A percentile compares a stretch with the other conserved stretches of the same genome.
These are phyloP conservation scores for Choanephora cucurbitarum DNA, from an alignment of 371 early-diverging fungal species.

Conservation along the genomic window DNA sequence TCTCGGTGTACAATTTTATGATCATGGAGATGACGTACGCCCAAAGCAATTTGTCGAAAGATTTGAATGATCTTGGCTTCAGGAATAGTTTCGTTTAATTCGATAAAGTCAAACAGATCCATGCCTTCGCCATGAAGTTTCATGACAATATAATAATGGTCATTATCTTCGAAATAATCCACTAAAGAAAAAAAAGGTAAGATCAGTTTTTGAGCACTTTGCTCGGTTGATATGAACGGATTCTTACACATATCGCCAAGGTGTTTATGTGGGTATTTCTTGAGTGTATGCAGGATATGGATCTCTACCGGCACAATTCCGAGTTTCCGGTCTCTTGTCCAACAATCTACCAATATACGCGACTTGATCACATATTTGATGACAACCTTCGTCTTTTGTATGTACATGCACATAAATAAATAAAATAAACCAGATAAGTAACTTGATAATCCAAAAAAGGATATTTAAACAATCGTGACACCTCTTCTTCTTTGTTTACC, in stretches of 20 bases:
- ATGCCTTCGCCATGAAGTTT: slow-evolving; percentile 62
- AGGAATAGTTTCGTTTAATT: slow-evolving; percentile 56
- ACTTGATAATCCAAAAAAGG: slow-evolving; percentile 14
- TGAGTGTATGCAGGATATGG: slow-evolving; percentile 65
- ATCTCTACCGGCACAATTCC: slow-evolving; percentile 73
- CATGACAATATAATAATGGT: slow-evolving; percentile 73
- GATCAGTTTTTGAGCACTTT: no score
- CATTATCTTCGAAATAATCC: slow-evolving; percentile 69
- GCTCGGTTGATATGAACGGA: no score
- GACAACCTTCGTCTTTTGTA: slow-evolving; percentile 62
- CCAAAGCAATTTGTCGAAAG: slow-evolving; percentile 64
- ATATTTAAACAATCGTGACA: neutral
- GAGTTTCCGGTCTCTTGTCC: slow-evolving; percentile 65
- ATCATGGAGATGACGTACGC: slow-evolving; percentile 69
- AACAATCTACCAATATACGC: slow-evolving; percentile 70
- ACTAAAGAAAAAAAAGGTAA: slow-evolving; percentile 26
- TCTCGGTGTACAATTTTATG: slow-evolving; percentile 78
- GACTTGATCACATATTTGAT: slow-evolving; percentile 80
- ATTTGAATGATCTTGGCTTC: slow-evolving; percentile 61
- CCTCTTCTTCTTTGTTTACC: slow-evolving; percentile 19
- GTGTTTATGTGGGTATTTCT: slow-evolving; percentile 61
- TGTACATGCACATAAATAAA: slow-evolving; percentile 5
- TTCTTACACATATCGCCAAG: slow-evolving; percentile 62
- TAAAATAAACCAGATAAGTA: slow-evolving; percentile 4
- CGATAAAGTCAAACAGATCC: slow-evolving; percentile 79